Evolutionary conservation across 805 yeast genomes (phyloP).

Genomic region (Blastobotrys peoriensis): DNA sequence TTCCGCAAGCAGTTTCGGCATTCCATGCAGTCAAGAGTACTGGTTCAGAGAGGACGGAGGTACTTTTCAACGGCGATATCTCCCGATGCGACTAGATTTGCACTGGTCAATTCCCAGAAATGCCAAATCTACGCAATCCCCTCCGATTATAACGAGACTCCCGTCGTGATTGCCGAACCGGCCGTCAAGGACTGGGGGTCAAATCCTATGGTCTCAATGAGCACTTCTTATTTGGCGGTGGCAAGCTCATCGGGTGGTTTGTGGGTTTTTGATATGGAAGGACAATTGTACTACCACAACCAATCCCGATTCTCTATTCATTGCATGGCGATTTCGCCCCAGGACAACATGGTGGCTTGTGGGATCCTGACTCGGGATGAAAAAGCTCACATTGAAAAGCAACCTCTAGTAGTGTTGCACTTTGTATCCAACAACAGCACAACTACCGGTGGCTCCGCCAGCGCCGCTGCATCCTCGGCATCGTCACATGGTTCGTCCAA

Average conservation of each 20-base stretch:
- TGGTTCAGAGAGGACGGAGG: background rate
- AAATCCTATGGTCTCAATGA: slow-evolving; percentile 34
- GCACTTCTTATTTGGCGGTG: slow-evolving; percentile 54
- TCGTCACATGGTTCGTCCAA: background rate
- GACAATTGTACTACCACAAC: slow-evolving; percentile 63
- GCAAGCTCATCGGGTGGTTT: slow-evolving; percentile 70
- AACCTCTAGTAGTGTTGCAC: slow-evolving; percentile 22
- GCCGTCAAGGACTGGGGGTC: slow-evolving; percentile 22
- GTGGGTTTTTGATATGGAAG: slow-evolving; percentile 53
- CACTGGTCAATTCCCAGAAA: slow-evolving; percentile 55
- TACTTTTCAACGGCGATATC: slow-evolving; percentile 55
- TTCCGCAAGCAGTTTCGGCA: slow-evolving; percentile 58
- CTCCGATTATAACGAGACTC: slow-evolving; percentile 42
- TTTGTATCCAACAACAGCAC: background rate
- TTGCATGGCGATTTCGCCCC: slow-evolving; percentile 65
- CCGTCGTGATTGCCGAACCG: slow-evolving; percentile 40
- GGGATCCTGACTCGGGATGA: slow-evolving; percentile 75
- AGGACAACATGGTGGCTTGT: slow-evolving; percentile 62
- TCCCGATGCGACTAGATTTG: slow-evolving; percentile 59
- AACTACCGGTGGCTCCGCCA: slow-evolving; percentile 63
- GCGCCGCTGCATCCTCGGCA: background rate
- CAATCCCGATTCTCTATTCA: slow-evolving; percentile 69
- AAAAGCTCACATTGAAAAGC: slow-evolving; percentile 59
- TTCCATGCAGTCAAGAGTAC: slow-evolving; percentile 42
- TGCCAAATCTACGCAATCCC: slow-evolving; percentile 68